phyloP scores from a whole-genome alignment of 1,284 basidiomycete species.

The Rhodotorula glutinis region DNA sequence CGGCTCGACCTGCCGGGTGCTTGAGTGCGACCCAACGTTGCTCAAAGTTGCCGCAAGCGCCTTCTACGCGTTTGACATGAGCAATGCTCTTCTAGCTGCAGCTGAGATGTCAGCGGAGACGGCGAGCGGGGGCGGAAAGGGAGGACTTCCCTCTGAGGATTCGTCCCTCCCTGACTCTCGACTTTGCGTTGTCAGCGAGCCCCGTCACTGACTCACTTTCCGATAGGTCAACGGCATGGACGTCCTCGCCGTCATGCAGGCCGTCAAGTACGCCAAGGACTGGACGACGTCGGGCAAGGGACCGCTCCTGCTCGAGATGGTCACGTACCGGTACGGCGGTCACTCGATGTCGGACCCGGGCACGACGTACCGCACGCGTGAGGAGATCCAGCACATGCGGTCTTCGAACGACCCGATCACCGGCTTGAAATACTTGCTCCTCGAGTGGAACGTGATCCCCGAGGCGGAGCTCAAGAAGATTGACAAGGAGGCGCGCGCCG shows the following conservation, averaged over 20 bases:
- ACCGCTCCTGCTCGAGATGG: constrained; percentile 89
- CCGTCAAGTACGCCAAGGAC: constrained; percentile 79
- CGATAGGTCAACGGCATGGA: constrained; percentile 90
- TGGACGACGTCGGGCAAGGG: constrained; percentile 87
- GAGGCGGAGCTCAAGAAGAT: constrained; percentile 89
- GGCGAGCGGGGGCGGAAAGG: too few species aligned
- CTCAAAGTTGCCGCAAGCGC: too few species aligned
- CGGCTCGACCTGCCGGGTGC: too few species aligned
- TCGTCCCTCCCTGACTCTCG: too few species aligned
- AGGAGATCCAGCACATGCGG: constrained; percentile 96
- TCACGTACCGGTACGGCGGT: constrained; percentile 98
- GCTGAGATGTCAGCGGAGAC: too few species aligned
- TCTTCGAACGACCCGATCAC: constrained; percentile 95
- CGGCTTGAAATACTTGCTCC: constrained; percentile 86
- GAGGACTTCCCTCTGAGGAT: too few species aligned
- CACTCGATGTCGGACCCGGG: constrained; percentile 99
- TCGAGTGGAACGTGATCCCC: constrained; percentile 87
- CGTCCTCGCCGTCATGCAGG: constrained; percentile 84
- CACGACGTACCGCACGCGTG: constrained; percentile 97
- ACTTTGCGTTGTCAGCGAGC: too few species aligned
- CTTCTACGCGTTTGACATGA: too few species aligned
- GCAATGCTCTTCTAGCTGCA: too few species aligned
- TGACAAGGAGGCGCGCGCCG: constrained; percentile 89
- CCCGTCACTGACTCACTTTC: too few species aligned
- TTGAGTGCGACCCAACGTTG: too few species aligned